Conservation (phyloP, 441 rosid genomes). For the Macaranga tanarius region DNA sequence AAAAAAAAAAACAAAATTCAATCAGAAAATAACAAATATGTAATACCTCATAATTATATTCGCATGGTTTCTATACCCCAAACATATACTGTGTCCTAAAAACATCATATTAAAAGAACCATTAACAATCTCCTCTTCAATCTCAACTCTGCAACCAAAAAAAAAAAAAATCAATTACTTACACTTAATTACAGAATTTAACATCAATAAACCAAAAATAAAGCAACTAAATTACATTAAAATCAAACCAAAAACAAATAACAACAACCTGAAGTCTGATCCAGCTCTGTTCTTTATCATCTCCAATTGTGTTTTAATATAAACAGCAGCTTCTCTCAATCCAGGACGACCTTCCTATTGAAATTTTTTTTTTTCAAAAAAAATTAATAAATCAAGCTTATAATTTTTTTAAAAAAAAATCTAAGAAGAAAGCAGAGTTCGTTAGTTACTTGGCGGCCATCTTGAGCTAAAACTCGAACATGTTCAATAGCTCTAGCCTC, state of each 20-base stretch:
- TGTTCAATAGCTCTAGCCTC: constrained; percentile 89
- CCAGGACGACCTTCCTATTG: constrained; percentile 91
- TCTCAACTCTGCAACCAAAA: constrained; percentile 73
- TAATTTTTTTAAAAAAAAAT: not conserved
- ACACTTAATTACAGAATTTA: not conserved
- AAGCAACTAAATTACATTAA: not conserved
- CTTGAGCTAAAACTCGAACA: constrained; percentile 69
- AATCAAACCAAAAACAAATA: not conserved
- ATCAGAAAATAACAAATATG: not conserved
- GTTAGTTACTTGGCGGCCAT: constrained; percentile 74
- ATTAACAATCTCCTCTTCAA: constrained; percentile 76
- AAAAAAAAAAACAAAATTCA: no score
- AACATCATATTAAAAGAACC: constrained; percentile 96
- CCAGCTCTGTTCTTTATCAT: constrained; percentile 73
- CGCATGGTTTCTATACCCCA: constrained; percentile 89
- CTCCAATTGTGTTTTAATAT: constrained; percentile 73
- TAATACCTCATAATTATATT: constrained; percentile 82
- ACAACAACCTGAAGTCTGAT: constrained; percentile 54
- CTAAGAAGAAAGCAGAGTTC: not conserved
- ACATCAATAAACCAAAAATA: not conserved
- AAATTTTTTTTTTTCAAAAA: not conserved
- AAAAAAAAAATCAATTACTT: not conserved
- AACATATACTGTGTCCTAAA: constrained; percentile 77
- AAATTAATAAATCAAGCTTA: not conserved
- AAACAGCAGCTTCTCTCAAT: constrained; percentile 78